These are phyloP conservation scores for Limonium bicolor DNA, from an alignment of 148 eudicot genomes.

Conservation along the genomic window DNA sequence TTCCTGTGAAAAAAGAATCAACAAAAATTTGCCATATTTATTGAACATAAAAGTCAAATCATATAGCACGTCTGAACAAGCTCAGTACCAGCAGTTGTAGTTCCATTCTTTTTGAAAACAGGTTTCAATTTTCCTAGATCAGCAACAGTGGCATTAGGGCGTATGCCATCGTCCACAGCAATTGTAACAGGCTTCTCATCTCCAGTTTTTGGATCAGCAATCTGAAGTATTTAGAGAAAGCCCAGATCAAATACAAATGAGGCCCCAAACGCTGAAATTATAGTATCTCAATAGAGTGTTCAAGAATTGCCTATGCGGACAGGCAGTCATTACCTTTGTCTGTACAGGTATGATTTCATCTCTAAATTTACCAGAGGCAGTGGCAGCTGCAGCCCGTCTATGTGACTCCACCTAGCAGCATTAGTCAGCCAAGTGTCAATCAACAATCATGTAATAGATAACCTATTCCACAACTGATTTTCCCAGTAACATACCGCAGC, in stretches of 20 bases:
- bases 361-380: constrained; percentile 82
- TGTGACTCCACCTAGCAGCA: constrained; percentile 86
- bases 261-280: neutral
- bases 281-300: neutral
- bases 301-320: neutral
- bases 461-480: too few relatives aligned
- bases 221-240: constrained; percentile 16
- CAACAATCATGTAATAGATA: too few relatives aligned
- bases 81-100: constrained; percentile 83
- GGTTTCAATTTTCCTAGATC: constrained; percentile 75
- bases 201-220: constrained; percentile 94
- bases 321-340: constrained; percentile 43
- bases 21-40: neutral
- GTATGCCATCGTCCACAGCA: constrained; percentile 81
- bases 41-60: too few relatives aligned
- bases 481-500: constrained; percentile 62
- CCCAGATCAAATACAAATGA: neutral
- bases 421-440: constrained; percentile 3
- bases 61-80: neutral
- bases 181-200: constrained; percentile 79
- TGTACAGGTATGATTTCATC: constrained; percentile 80
- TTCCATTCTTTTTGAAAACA: constrained; percentile 83
- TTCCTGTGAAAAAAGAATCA: constrained; percentile 28
- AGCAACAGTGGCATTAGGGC: constrained; percentile 50
- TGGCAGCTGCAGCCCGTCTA: constrained; percentile 91